phyloP scores from a whole-genome alignment of 148 eudicot species.

The Rhododendron griersonianum region DNA sequence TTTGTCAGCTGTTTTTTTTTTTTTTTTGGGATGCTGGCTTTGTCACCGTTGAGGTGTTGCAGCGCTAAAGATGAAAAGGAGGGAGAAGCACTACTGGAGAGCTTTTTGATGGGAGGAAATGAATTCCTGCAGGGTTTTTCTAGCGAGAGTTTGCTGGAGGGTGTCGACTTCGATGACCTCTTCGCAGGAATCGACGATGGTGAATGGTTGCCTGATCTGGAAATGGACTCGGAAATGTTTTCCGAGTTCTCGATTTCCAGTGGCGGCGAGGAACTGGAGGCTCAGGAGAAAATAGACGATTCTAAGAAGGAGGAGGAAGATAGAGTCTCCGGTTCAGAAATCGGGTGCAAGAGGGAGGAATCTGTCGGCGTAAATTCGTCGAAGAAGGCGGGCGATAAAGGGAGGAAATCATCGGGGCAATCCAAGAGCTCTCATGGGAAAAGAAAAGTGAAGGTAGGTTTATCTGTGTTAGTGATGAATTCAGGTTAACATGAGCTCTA shows the following conservation, averaged over 20 bases:
- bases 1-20: neutral
- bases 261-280: conserved; percentile 35
- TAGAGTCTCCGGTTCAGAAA: conserved; percentile 16
- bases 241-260: conserved; percentile 36
- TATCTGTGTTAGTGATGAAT: neutral
- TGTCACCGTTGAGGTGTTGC: conserved; percentile 27
- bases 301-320: conserved; percentile 21
- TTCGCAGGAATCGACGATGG: conserved; percentile 33
- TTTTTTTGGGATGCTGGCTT: conserved; percentile 33
- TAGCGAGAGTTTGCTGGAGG: conserved; percentile 33
- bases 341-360: conserved; percentile 24
- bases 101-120: conserved; percentile 16
- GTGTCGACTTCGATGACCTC: conserved; percentile 54
- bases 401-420: conserved; percentile 27
- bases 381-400: conserved; percentile 23
- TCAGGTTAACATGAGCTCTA: neutral
- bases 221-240: conserved; percentile 46
- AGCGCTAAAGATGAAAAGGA: conserved; percentile 28
- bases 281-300: conserved; percentile 9
- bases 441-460: conserved; percentile 45
- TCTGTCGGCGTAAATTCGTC: conserved; percentile 1
- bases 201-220: conserved; percentile 39
- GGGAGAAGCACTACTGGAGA: conserved; percentile 16
- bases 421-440: conserved; percentile 36
- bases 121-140: conserved; percentile 35